Evolutionary conservation across 495 filamentous ascomycete genomes (phyloP).

Genomic region (Cercophora samala): DNA sequence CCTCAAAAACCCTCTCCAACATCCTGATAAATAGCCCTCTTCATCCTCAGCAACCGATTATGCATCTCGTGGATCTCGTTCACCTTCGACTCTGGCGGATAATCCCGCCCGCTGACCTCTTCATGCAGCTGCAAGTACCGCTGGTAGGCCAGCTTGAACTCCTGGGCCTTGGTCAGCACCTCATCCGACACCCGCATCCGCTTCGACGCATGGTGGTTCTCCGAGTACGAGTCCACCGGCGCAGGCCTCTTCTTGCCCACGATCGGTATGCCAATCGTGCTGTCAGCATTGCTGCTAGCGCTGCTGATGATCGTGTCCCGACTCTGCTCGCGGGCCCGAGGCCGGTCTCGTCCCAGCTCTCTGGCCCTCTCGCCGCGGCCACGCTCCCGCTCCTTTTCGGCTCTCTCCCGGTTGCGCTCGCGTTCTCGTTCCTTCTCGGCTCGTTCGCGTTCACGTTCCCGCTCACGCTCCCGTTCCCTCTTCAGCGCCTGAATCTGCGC

Average conservation of each 20-base stretch:
- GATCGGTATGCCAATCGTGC: conserved; percentile 19
- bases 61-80: conserved; percentile 60
- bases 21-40: conserved; percentile 57
- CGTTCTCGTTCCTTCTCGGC: conserved; percentile 21
- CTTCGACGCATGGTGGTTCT: conserved; percentile 32
- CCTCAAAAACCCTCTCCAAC: conserved; percentile 13
- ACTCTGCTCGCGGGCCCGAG: conserved; percentile 26
- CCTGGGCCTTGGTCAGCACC: conserved; percentile 52
- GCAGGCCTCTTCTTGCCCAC: conserved; percentile 41
- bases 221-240: conserved; percentile 21
- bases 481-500: conserved; percentile 25
- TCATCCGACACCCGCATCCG: conserved; percentile 37
- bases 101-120: conserved; percentile 49
- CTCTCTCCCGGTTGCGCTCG: conserved; percentile 17
- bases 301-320: conserved; percentile 32
- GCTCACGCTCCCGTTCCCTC: conserved; percentile 36
- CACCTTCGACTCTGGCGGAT: conserved; percentile 56
- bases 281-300: conserved; percentile 24
- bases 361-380: conserved; percentile 13
- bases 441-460: conserved; percentile 24
- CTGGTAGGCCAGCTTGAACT: conserved; percentile 60
- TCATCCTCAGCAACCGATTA: conserved; percentile 56
- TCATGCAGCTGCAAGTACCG: conserved; percentile 62
- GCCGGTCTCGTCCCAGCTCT: not conserved
- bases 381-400: conserved; percentile 21